Evolutionary conservation across 441 rosid genomes (phyloP).

Genomic region (Pelargonium myrrhifolium): DNA sequence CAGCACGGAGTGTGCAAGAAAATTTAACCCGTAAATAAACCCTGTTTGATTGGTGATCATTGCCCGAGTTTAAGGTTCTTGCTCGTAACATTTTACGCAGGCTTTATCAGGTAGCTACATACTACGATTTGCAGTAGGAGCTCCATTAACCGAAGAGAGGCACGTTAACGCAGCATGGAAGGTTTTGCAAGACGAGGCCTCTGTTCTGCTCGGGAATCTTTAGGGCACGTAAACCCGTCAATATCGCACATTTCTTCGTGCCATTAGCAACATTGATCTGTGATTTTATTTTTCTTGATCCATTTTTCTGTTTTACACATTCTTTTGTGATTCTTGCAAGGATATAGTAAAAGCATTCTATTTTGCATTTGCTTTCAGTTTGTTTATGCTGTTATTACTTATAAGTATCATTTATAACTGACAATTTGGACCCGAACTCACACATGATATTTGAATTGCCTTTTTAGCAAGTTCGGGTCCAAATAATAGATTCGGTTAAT

Average conservation of each 20-base stretch:
- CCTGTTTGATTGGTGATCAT: background rate
- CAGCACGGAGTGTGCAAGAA: no score
- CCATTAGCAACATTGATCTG: background rate
- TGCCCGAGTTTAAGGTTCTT: background rate
- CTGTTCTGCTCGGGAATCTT: slow-evolving; percentile 35
- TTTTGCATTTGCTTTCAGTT: background rate
- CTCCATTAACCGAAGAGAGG: slow-evolving; percentile 73
- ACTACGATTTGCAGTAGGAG: slow-evolving; percentile 70
- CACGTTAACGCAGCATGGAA: slow-evolving; percentile 75
- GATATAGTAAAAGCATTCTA: background rate
- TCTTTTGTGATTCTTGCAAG: background rate
- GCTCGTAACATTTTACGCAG: slow-evolving; percentile 25
- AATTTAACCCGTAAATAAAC: background rate
- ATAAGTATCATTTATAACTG: no score
- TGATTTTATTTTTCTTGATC: background rate
- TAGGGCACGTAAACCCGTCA: background rate
- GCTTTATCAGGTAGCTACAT: slow-evolving; percentile 54
- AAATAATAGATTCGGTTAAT: no score
- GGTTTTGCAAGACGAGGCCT: slow-evolving; percentile 54
- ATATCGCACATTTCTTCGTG: background rate
- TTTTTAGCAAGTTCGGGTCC: no score
- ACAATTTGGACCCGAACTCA: no score
- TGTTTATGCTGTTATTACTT: background rate
- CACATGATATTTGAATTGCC: no score
- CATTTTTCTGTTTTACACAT: background rate